phyloP scores from a whole-genome alignment of 2,329 filamentous ascomycete genomes.

The Onygenales sp. region DNA sequence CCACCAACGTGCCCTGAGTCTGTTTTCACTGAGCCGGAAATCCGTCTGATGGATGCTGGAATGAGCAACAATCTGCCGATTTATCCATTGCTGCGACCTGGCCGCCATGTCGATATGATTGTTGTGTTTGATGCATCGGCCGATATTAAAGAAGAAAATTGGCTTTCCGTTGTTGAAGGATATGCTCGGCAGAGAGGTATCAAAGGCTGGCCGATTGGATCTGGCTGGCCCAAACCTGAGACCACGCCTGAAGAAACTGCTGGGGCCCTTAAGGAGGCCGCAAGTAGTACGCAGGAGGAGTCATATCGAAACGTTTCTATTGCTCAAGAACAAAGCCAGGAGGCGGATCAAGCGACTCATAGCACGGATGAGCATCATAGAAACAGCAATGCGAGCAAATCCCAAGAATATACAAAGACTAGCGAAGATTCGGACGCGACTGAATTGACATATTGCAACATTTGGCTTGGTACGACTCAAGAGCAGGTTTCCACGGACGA shows the following conservation, averaged over 20 bases:
- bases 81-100: conserved; percentile 83
- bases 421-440: conserved; percentile 12
- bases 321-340: conserved; percentile 38
- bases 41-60: conserved; percentile 88
- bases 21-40: conserved; percentile 60
- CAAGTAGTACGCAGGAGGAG: conserved; percentile 51
- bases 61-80: conserved; percentile 98
- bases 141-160: conserved; percentile 89
- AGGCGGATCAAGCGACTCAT: conserved; percentile 10
- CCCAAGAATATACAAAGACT: conserved; percentile 36
- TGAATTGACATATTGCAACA: conserved; percentile 77
- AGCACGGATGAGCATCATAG: conserved; percentile 4
- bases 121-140: conserved; percentile 92
- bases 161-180: conserved; percentile 87
- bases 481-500: conserved; percentile 54
- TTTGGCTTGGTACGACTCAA: conserved; percentile 76
- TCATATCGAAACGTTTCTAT: conserved; percentile 54
- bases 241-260: conserved; percentile 52
- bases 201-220: conserved; percentile 87
- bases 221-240: conserved; percentile 64
- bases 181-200: conserved; percentile 84
- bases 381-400: conserved; percentile 30
- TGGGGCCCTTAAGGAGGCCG: conserved; percentile 57
- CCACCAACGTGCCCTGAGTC: conserved; percentile 69
- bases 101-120: conserved; percentile 78